phyloP scores from a whole-genome alignment of 1,284 basidiomycete genomes.

The Pseudozyma sp. region DNA sequence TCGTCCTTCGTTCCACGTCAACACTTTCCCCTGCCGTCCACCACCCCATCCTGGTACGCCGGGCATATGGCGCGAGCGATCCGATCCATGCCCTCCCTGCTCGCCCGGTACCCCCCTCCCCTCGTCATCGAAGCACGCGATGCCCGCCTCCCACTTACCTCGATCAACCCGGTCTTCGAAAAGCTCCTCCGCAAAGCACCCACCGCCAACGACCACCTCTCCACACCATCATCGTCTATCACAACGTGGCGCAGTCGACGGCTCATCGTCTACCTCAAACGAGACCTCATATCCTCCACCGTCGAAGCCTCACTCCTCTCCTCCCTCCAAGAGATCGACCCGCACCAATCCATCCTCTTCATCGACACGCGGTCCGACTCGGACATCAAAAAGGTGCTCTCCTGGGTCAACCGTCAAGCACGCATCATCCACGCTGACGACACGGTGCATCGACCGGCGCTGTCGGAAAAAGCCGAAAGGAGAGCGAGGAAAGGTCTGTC shows the following conservation, averaged over 20 bases:
- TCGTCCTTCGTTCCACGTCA: slow-evolving; percentile 65
- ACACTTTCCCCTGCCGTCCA: slow-evolving; percentile 70
- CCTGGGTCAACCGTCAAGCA: slow-evolving; percentile 66
- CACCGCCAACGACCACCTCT: slow-evolving; percentile 41
- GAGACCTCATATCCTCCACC: slow-evolving; percentile 86
- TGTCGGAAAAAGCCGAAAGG: slow-evolving; percentile 30
- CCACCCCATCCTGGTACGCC: slow-evolving; percentile 91
- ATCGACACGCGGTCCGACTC: slow-evolving; percentile 71
- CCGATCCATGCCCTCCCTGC: slow-evolving; percentile 72
- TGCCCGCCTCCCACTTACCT: slow-evolving; percentile 89
- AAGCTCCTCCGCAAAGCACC: slow-evolving; percentile 59
- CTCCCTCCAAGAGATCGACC: slow-evolving; percentile 70
- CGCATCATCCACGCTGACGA: slow-evolving; percentile 20
- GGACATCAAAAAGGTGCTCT: slow-evolving; percentile 71
- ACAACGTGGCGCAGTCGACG: slow-evolving; percentile 70
- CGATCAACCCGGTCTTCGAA: slow-evolving; percentile 82
- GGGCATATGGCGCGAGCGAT: slow-evolving; percentile 82
- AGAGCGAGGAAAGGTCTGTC: slow-evolving; percentile 54
- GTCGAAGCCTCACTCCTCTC: slow-evolving; percentile 75
- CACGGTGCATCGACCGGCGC: slow-evolving; percentile 3
- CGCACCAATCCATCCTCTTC: slow-evolving; percentile 71
- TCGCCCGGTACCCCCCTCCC: slow-evolving; percentile 77
- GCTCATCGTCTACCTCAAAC: slow-evolving; percentile 91
- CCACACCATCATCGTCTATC: not conserved
- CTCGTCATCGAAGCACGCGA: slow-evolving; percentile 95